These are phyloP conservation scores for Artomyces pyxidatus DNA, from an alignment of 768 basidiomycete genomes.

Conservation along the genomic window DNA sequence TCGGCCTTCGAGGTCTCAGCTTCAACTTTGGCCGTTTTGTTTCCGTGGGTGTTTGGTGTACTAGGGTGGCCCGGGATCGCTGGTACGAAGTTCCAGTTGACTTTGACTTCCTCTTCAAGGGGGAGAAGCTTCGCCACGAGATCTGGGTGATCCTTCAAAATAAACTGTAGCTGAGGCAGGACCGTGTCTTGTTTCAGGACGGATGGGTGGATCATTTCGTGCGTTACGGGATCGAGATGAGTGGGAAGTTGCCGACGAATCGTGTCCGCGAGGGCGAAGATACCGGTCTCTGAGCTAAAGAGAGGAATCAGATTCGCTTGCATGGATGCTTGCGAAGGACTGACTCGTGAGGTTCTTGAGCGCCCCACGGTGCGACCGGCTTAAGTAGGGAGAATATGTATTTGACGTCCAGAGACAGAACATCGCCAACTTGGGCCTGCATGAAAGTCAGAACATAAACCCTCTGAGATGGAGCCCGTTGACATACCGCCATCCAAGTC, in stretches of 20 bases:
- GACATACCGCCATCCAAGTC: conserved; percentile 54
- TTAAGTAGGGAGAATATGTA: conserved; percentile 44
- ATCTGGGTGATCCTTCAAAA: conserved; percentile 3
- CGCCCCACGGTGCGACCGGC: conserved; percentile 53
- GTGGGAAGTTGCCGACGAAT: conserved; percentile 5
- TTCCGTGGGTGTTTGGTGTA: neutral
- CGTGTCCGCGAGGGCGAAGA: conserved; percentile 3
- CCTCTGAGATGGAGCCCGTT: neutral
- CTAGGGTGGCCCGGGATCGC: neutral
- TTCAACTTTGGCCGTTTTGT: neutral
- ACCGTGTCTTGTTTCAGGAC: conserved; percentile 6
- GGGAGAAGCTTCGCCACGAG: conserved; percentile 6
- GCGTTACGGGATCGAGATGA: conserved; percentile 1
- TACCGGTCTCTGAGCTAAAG: conserved; percentile 30
- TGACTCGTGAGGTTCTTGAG: conserved; percentile 56
- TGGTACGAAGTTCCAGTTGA: neutral
- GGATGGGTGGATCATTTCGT: conserved; percentile 10
- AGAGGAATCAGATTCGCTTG: neutral
- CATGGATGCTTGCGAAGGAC: no score
- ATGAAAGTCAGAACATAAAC: conserved; percentile 1
- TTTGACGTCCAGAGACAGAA: conserved; percentile 45
- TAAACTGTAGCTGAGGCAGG: neutral
- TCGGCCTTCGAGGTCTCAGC: no score
- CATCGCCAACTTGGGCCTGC: conserved; percentile 49
- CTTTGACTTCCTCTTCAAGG: conserved; percentile 5